Evolutionary conservation across 495 filamentous ascomycete genomes (phyloP), one percentile per base, ranked within the genome.

Genomic region (Neurospora sp.): DNA sequence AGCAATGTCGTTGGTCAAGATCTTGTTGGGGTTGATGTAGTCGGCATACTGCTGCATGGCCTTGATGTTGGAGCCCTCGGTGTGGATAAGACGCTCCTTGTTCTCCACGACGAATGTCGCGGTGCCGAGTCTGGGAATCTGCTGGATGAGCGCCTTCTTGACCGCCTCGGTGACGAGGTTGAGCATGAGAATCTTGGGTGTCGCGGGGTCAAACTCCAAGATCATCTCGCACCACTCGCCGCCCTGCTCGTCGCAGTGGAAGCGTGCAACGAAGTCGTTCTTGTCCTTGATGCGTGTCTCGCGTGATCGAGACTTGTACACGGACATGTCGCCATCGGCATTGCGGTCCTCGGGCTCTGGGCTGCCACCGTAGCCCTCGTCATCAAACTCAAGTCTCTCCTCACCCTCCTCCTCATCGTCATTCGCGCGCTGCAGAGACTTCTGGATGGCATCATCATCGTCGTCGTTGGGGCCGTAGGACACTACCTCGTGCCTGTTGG

Each of bases 401-500:
- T 83, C 80, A 72, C 79, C 78, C 45, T 87, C 84, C 27, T 87
- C 86, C 35, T 85, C 86, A 22, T 81, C 81, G 12, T 86, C 86
- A 3, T 84, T 87, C 68, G 88, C 86, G 45, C 85, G 85, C 71
- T 85, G 84, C 69, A 88, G 82, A 71, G 85, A 81, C 71, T 79
- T 84, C 82, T 85, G 91, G 75, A 95, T 90, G 22, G 82, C 89
- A 75, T 94, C 89, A 79, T 99, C 96, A 7, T 93, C 96, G 40
- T 97, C 95, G 77, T 98, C 95, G 40, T 94, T 94, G 8, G 88
- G 94, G 44, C 92, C 96, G 78, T 98, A 99, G 14, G 92, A 93
- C 9, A 94, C 89, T 41, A 90, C 92, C 82, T 97, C 92, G 65
- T 84, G 82, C 68, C 91, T 88, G 79, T 96, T 94, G 18, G 89